Percentiles rank a stretch among this genome's conserved stretches.
phyloP scores from a whole-genome alignment of 345 rosid species.

The Viola odorata region DNA sequence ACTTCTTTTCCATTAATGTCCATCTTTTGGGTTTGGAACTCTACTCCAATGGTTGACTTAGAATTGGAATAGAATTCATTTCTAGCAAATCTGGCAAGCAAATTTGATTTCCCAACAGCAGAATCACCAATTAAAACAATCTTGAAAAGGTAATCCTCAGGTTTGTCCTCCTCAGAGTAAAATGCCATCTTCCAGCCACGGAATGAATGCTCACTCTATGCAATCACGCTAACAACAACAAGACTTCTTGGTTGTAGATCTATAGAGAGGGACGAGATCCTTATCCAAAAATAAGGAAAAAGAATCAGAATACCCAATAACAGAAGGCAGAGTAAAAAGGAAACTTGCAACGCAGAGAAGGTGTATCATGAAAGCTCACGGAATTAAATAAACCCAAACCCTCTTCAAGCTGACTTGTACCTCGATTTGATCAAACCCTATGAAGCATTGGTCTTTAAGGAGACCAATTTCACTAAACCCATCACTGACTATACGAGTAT shows the following conservation, averaged over 20 bases:
- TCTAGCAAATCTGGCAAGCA: constrained; percentile 16
- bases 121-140: constrained; percentile 16
- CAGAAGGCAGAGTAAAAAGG: no score
- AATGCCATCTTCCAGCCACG: constrained; percentile 13
- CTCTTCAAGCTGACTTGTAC: no score
- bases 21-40: constrained; percentile 18
- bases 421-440: no score
- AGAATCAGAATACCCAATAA: no score
- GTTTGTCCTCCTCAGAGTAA: constrained; percentile 13
- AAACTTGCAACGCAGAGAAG: no score
- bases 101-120: constrained; percentile 17
- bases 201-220: constrained; percentile 1
- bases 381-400: no score
- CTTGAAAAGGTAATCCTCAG: constrained; percentile 21
- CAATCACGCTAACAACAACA: constrained; percentile 3
- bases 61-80: constrained; percentile 14
- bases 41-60: constrained; percentile 17
- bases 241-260: not conserved
- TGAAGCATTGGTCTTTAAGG: no score
- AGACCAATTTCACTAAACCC: no score
- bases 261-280: not conserved
- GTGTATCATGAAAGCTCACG: no score
- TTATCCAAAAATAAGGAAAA: no score
- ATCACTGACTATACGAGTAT: no score
- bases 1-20: constrained; percentile 18